These are phyloP conservation scores for Coemansia sp. DNA, from an alignment of 192 early-diverging fungal species.

Conservation along the genomic window DNA sequence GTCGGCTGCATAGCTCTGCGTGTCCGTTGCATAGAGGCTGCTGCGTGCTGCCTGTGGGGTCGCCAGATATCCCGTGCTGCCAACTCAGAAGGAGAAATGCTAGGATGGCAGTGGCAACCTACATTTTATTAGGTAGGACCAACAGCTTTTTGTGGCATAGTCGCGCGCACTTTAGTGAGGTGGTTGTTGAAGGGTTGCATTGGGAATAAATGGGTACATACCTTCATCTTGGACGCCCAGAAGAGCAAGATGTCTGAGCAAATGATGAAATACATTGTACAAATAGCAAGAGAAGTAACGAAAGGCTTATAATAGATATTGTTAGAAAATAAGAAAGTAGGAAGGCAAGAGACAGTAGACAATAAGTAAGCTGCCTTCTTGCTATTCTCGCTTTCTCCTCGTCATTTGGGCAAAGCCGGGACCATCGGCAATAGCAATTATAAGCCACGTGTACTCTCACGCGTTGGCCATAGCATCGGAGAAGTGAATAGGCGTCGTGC, in stretches of 20 bases:
- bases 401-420: neutral
- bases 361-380: neutral
- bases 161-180: no score
- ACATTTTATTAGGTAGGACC: no score
- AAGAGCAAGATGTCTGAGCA: no score
- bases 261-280: no score
- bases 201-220: neutral
- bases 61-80: neutral
- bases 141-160: no score
- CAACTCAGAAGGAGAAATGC: neutral
- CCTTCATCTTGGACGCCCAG: neutral
- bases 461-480: neutral
- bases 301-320: neutral
- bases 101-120: neutral
- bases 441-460: neutral
- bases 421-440: neutral
- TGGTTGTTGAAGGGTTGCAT: no score
- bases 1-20: slow-evolving; percentile 61
- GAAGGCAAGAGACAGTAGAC: neutral
- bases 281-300: neutral
- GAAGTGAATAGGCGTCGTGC: neutral
- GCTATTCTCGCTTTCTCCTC: no score
- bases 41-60: neutral
- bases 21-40: slow-evolving; percentile 69
- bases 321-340: neutral